Percentiles rank a stretch among this genome's conserved stretches.
phyloP scores from a whole-genome alignment of 2,329 filamentous ascomycete genomes.

The Penicillium crustosum region DNA sequence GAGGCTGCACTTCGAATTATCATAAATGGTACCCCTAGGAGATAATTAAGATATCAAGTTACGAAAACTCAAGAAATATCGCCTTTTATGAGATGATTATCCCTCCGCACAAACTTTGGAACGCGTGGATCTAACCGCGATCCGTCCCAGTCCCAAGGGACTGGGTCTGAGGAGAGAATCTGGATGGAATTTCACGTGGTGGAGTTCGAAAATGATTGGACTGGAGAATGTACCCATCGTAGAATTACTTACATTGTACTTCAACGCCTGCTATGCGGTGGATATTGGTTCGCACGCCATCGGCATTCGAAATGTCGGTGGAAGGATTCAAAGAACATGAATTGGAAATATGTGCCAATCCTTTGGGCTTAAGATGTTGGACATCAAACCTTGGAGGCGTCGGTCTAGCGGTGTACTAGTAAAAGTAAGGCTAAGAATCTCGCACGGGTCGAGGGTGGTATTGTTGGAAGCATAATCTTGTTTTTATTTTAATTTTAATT shows the following conservation, averaged over 20 bases:
- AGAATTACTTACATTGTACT: background rate
- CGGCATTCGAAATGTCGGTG: background rate
- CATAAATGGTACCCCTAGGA: background rate
- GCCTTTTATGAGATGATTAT: background rate
- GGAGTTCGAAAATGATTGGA: background rate
- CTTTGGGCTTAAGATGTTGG: background rate
- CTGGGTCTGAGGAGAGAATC: background rate
- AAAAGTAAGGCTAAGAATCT: background rate
- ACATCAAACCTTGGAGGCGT: background rate
- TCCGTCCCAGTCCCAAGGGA: constrained; percentile 23
- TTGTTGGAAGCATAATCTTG: background rate
- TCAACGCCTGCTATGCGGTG: background rate
- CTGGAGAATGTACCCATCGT: background rate
- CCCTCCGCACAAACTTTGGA: constrained; percentile 1
- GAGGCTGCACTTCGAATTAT: background rate
- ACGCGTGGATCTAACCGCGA: constrained; percentile 27
- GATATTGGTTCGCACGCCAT: background rate
- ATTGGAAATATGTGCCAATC: background rate
- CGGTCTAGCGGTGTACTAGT: constrained; percentile 3
- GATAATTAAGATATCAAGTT: background rate
- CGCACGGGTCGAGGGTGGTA: background rate
- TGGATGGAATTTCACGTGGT: constrained; percentile 2
- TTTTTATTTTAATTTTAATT: too few relatives aligned
- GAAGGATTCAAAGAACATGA: background rate
- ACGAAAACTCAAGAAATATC: background rate